Conservation (phyloP, 2,329 filamentous ascomycete genomes). For the Penicillium sp. region DNA sequence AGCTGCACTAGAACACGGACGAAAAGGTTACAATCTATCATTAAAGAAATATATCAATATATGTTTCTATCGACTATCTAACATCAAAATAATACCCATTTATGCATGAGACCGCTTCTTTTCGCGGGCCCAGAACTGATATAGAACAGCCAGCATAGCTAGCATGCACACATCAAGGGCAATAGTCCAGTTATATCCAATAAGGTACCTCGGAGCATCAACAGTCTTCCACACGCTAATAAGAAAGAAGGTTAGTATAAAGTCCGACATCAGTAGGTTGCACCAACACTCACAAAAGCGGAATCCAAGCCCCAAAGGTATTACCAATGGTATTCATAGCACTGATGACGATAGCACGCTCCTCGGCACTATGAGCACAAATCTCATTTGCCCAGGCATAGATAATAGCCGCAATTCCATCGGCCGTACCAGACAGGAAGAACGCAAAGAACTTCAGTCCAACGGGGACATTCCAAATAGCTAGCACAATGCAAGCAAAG, state of each 20-base stretch:
- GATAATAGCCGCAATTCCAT: conserved; percentile 26
- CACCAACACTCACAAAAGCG: conserved; percentile 22
- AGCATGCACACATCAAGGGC: conserved; percentile 32
- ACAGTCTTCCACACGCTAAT: conserved; percentile 30
- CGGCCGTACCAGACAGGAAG: conserved; percentile 23
- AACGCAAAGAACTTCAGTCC: conserved; percentile 23
- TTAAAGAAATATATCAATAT: no score
- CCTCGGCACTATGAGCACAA: conserved; percentile 35
- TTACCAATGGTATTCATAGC: conserved; percentile 35
- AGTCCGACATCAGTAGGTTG: neutral
- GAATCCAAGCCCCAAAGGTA: conserved; percentile 32
- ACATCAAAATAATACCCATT: neutral
- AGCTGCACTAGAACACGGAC: no score
- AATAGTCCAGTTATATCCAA: conserved; percentile 33
- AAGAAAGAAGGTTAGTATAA: neutral
- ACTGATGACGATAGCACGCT: conserved; percentile 26
- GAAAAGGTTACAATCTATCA: no score
- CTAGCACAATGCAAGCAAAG: conserved; percentile 19
- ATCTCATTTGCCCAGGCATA: conserved; percentile 29
- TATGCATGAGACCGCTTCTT: conserved; percentile 10
- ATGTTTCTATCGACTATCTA: no score
- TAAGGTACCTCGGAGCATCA: conserved; percentile 30
- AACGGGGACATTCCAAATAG: conserved; percentile 20
- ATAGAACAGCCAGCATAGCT: conserved; percentile 21
- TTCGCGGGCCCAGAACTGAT: conserved; percentile 20